Percentiles rank a stretch among this genome's conserved stretches.
Evolutionary conservation across 768 basidiomycete species (phyloP).

Genomic region (Lactarius vividus): DNA sequence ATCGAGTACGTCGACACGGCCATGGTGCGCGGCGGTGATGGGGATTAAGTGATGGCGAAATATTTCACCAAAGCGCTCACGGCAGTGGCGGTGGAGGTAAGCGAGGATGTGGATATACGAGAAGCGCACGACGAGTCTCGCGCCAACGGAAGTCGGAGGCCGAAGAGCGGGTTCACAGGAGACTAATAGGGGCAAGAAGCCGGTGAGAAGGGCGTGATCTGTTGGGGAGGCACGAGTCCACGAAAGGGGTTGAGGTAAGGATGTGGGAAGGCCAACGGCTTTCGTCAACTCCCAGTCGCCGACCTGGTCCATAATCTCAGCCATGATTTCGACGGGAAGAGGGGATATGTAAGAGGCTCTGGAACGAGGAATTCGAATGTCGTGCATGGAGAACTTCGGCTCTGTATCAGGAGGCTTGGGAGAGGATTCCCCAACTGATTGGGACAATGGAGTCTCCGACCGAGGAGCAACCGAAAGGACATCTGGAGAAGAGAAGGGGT

Average conservation of each 20-base stretch:
- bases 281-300: conserved; percentile 84
- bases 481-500: neutral
- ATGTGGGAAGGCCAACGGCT: conserved; percentile 72
- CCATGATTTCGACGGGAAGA: conserved; percentile 73
- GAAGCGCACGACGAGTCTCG: conserved; percentile 64
- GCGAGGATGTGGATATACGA: conserved; percentile 74
- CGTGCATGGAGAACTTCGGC: conserved; percentile 17
- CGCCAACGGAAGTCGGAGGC: conserved; percentile 69
- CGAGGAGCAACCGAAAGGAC: neutral
- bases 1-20: conserved; percentile 65
- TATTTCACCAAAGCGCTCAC: conserved; percentile 58
- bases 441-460: neutral
- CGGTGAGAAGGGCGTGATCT: conserved; percentile 71
- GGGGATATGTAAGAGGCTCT: conserved; percentile 40
- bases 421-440: neutral
- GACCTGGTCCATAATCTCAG: conserved; percentile 72
- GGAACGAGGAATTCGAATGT: conserved; percentile 27
- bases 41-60: conserved; percentile 71
- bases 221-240: conserved; percentile 70
- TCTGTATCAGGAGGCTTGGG: neutral
- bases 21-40: conserved; percentile 72
- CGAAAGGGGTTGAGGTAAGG: conserved; percentile 58
- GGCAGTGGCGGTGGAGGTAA: conserved; percentile 65
- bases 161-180: conserved; percentile 53
- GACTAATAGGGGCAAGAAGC: conserved; percentile 56